Percentiles rank a stretch among this genome's conserved stretches.
Conservation (phyloP, 768 basidiomycete genomes). For the Trametes cinnabarina region DNA sequence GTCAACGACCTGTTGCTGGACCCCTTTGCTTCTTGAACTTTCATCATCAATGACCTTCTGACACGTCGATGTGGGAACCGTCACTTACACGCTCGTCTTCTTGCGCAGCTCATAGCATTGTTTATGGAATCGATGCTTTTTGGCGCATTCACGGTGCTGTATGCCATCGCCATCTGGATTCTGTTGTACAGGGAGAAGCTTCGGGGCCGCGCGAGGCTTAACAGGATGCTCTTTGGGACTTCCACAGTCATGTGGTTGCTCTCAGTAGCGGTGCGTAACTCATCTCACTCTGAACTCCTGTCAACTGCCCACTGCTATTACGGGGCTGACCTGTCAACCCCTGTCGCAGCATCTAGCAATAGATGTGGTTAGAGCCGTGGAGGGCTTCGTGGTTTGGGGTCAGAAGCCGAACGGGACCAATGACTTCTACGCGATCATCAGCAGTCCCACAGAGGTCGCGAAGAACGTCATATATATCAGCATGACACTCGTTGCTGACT, state of each 20-base stretch:
- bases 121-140: constrained; percentile 19
- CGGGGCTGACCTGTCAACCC: not conserved
- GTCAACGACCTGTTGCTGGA: not conserved
- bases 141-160: constrained; percentile 19
- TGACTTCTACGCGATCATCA: constrained; percentile 6
- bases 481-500: constrained; percentile 16
- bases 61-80: not conserved
- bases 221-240: constrained; percentile 17
- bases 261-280: constrained; percentile 5
- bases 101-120: constrained; percentile 15
- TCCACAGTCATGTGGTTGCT: constrained; percentile 17
- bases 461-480: constrained; percentile 20
- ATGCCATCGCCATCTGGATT: constrained; percentile 19
- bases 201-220: constrained; percentile 7
- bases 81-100: not conserved
- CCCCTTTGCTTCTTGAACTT: not conserved
- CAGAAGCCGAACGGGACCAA: constrained; percentile 3
- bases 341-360: constrained; percentile 8
- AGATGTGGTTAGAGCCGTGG: constrained; percentile 6
- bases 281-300: too few relatives aligned
- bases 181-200: constrained; percentile 18
- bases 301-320: too few relatives aligned
- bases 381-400: constrained; percentile 12
- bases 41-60: not conserved
- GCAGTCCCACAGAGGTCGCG: constrained; percentile 13